These are phyloP conservation scores for Ormosia semicastrata DNA, from an alignment of 306 rosid genomes.

Conservation along the genomic window DNA sequence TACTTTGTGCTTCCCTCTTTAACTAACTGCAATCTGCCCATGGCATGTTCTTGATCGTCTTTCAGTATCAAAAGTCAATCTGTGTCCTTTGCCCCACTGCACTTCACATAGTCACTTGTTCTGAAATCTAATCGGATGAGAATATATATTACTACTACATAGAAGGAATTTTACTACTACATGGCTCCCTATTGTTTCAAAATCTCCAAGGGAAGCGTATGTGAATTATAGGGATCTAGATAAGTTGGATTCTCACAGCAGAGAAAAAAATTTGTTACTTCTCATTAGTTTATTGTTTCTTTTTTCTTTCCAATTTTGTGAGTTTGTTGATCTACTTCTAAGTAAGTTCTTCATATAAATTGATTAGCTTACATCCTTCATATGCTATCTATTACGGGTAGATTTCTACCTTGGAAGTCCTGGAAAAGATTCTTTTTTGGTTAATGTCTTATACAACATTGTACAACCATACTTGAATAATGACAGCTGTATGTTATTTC, in stretches of 20 bases:
- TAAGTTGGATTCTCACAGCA: too few relatives aligned
- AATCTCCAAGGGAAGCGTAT: too few relatives aligned
- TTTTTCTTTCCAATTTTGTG: neutral
- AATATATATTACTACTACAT: too few relatives aligned
- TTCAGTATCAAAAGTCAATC: neutral
- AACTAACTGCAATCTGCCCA: neutral
- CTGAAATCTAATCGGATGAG: too few relatives aligned
- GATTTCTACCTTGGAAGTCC: slow-evolving; percentile 95
- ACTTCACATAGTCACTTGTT: neutral
- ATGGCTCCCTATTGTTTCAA: too few relatives aligned
- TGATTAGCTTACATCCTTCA: neutral
- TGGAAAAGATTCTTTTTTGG: slow-evolving; percentile 94
- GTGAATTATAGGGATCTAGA: too few relatives aligned
- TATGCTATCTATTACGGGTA: slow-evolving; percentile 49
- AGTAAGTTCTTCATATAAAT: neutral
- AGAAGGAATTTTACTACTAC: too few relatives aligned
- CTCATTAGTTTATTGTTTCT: neutral
- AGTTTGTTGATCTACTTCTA: neutral
- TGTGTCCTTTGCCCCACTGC: neutral
- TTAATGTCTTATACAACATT: slow-evolving; percentile 19
- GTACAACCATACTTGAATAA: slow-evolving; percentile 2
- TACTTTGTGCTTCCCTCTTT: neutral
- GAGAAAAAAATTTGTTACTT: neutral
- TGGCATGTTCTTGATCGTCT: neutral
- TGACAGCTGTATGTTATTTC: neutral